Conservation (phyloP, 345 rosid species). For the Excoecaria agallocha region DNA sequence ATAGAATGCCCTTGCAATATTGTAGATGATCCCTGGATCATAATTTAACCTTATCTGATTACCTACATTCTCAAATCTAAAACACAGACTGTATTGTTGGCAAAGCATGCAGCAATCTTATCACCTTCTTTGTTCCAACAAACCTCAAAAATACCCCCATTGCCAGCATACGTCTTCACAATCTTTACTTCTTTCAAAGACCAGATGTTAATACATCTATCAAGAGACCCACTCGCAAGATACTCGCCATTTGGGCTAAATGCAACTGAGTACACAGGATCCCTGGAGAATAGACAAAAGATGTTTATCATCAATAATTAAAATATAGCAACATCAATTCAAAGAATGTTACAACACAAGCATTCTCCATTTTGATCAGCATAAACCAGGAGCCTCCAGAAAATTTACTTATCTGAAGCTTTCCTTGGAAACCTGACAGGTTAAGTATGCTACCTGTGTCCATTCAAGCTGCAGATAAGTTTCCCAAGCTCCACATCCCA, state of each 20-base stretch:
- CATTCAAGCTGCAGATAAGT: constrained; percentile 77
- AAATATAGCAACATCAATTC: not conserved
- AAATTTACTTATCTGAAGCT: not conserved
- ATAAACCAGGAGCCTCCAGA: not conserved
- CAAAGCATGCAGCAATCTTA: constrained; percentile 93
- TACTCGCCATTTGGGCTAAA: constrained; percentile 98
- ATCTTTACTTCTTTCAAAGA: constrained; percentile 88
- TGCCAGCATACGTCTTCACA: constrained; percentile 83
- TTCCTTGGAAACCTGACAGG: not conserved
- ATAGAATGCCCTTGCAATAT: not conserved
- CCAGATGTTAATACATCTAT: constrained; percentile 87
- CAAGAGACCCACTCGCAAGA: constrained; percentile 92
- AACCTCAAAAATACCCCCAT: constrained; percentile 90
- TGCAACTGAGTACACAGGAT: constrained; percentile 88
- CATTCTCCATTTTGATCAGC: not conserved
- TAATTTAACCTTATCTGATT: not conserved
- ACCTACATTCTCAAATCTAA: constrained; percentile 82
- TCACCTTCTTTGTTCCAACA: constrained; percentile 98
- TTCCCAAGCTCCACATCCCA: constrained; percentile 97
- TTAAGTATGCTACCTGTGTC: constrained; percentile 64
- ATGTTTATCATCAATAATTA: not conserved
- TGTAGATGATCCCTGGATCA: not conserved
- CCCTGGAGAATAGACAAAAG: constrained; percentile 66
- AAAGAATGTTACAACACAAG: not conserved
- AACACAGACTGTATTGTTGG: constrained; percentile 80